phyloP scores from a whole-genome alignment of 2,329 filamentous ascomycete genomes.

The Nemania sp. region DNA sequence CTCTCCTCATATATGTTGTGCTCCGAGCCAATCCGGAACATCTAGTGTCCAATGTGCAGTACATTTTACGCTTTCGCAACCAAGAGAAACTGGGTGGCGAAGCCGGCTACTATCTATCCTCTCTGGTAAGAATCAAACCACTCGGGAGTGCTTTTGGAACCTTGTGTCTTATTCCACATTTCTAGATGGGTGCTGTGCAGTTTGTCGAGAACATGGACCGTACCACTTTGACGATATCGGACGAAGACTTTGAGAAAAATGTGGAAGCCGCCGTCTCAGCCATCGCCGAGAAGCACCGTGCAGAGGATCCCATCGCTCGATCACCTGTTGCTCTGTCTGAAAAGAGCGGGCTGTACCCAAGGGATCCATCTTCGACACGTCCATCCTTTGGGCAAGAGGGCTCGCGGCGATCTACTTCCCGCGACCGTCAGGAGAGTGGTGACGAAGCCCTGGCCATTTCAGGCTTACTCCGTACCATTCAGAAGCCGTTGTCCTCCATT shows the following conservation, averaged over 20 bases:
- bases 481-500: conserved; percentile 87
- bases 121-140: conserved; percentile 62
- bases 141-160: background rate
- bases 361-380: conserved; percentile 53
- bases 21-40: conserved; percentile 94
- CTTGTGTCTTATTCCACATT: conserved; percentile 5
- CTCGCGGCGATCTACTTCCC: conserved; percentile 59
- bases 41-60: conserved; percentile 95
- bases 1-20: conserved; percentile 93
- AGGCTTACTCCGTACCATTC: conserved; percentile 86
- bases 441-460: conserved; percentile 83
- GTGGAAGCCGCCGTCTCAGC: conserved; percentile 96
- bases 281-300: conserved; percentile 86
- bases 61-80: conserved; percentile 94
- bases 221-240: conserved; percentile 88
- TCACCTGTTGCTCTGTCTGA: conserved; percentile 51
- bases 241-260: conserved; percentile 93
- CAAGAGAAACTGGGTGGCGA: conserved; percentile 98
- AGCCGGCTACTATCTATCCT: conserved; percentile 96
- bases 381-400: conserved; percentile 49
- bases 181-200: conserved; percentile 85
- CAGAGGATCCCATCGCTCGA: conserved; percentile 51
- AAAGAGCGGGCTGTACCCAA: conserved; percentile 43
- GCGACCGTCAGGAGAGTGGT: conserved; percentile 54
- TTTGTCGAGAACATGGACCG: conserved; percentile 97